These are phyloP conservation scores for Ruellia speciosa DNA, from an alignment of 305 asterid species.

Conservation along the genomic window DNA sequence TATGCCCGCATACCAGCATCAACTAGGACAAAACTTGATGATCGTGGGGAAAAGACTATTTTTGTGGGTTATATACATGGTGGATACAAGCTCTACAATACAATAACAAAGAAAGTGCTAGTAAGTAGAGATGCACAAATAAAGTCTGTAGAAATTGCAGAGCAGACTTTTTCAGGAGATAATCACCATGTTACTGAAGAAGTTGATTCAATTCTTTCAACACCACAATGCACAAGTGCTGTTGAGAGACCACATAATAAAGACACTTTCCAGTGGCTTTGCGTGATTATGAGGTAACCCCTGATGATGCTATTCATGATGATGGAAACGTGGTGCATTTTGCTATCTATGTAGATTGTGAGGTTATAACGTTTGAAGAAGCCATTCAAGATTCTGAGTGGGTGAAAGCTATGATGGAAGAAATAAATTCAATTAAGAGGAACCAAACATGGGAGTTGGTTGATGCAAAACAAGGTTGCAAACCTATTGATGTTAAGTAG, in stretches of 20 bases:
- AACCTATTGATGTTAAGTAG: too few species aligned
- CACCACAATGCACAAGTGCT: background rate
- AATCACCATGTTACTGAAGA: background rate
- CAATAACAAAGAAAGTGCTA: background rate
- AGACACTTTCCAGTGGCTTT: background rate
- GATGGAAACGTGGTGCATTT: background rate
- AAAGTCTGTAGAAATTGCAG: background rate
- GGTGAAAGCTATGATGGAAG: too few species aligned
- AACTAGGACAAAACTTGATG: conserved; percentile 14
- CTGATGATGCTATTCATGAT: background rate
- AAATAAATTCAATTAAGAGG: too few species aligned
- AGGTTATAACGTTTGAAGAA: background rate
- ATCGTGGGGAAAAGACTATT: conserved; percentile 3
- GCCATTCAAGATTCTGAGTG: background rate
- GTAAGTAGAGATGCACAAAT: background rate
- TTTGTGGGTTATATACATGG: background rate
- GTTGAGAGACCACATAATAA: background rate
- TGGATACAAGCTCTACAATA: background rate
- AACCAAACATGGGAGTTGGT: too few species aligned
- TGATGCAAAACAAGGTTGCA: too few species aligned
- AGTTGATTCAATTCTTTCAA: background rate
- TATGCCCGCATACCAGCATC: conserved; percentile 16
- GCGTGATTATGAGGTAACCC: background rate
- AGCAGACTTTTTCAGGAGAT: background rate
- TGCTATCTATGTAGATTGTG: background rate